Conservation (phyloP, 2,329 filamentous ascomycete genomes). For the Trichoderma harzianum region DNA sequence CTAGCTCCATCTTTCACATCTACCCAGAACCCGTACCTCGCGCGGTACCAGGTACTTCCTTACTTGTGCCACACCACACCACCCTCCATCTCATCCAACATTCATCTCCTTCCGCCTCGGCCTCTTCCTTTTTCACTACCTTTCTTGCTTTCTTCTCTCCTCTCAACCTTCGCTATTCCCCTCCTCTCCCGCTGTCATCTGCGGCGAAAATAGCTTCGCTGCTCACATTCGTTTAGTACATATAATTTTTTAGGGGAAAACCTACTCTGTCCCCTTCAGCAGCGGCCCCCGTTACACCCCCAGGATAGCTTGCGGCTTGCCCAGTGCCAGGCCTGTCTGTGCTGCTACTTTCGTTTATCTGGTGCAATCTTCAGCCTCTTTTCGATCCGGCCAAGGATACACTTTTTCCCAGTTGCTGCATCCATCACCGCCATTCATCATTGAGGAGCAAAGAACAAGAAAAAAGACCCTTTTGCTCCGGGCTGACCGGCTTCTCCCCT, state of each 20-base stretch:
- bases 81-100: slow-evolving; percentile 3
- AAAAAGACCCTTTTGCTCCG: neutral
- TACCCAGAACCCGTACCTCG: neutral
- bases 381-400: neutral
- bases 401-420: neutral
- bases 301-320: neutral
- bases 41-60: neutral
- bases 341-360: slow-evolving; percentile 11
- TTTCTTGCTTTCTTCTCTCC: neutral
- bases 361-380: neutral
- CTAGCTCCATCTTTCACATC: neutral
- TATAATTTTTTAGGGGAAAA: neutral
- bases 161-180: neutral
- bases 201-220: slow-evolving; percentile 12
- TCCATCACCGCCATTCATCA: slow-evolving; percentile 5
- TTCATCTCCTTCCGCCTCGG: slow-evolving; percentile 12
- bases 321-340: neutral
- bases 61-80: slow-evolving; percentile 6
- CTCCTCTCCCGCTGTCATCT: neutral
- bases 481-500: slow-evolving; percentile 3
- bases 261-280: neutral
- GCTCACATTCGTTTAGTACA: slow-evolving; percentile 18
- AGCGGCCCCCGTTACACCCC: neutral
- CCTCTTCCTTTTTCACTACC: slow-evolving; percentile 2
- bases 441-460: neutral